Base-by-base conservation (phyloP, 331 rosid species). In the Quercus lobata region DNA sequence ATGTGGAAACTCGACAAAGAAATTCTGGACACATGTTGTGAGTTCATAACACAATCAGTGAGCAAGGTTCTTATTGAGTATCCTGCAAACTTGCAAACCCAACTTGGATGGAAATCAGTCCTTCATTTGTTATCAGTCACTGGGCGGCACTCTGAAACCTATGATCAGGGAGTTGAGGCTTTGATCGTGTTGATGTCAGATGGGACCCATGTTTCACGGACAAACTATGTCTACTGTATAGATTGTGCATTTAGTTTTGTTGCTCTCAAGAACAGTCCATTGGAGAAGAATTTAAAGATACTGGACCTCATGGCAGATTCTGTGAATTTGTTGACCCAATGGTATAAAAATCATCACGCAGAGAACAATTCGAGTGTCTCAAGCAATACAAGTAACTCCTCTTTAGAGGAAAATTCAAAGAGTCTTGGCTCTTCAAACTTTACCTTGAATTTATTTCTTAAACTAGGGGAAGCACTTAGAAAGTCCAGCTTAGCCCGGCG, bases 1-100 rank as follows among this genome's bases (percentile, higher is more conserved):
- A 95, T 88, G 97, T 95, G 99, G 99, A 95, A 88, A 91, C 96
- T 93, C 37, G 98, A 95, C 60, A 93, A 90, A 83, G 97, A 96
- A 73, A 84, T 91, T 66, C 89, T 91, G 0, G 98, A 96, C 77
- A 91, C 88, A 9, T 93, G 96, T 55, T 82, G 86, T 10, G 94
- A 89, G 60, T 35, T 65, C 58, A 90, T 96, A 79, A 79, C 90
- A 22, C 87, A 88, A 72, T 65, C 91, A 37, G 76, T 87, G 34
- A 87, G 85, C 84, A 92, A 80, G 84, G 80, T 96, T 71, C 54
- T 91, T 68, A 75, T 57, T 0, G 96, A 93, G 69, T 86, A 80
- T 84, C 86, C 97, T 25, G 92, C 93, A 57, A 93, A 93, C 81
- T 76, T 93, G 84, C 97, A 93, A 75, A 84, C 91, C 37, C 90